Evolutionary conservation across 441 rosid genomes (phyloP), one percentile per base, ranked within the genome.

Genomic region (Lepidium campestre): DNA sequence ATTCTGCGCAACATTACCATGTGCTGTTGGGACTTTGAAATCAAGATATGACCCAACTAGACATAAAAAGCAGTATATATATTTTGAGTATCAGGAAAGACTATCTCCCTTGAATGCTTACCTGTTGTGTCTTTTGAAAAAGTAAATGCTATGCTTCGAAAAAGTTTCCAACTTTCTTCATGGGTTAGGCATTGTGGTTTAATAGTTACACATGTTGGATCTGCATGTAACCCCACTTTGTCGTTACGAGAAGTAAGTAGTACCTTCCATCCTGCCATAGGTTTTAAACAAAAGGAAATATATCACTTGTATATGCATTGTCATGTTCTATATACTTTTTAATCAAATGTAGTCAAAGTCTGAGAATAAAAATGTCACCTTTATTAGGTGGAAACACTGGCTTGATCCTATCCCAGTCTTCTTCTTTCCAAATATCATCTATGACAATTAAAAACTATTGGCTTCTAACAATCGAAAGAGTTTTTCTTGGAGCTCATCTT

Each of bases 201-300:
- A 5, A 68, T 74, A 27, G 41, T 14, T 8, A 39, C 9, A 22
- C 67, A 36, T 32, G 18, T 52, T 34, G 67, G 62, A 59, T 73
- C 62, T n/a, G 46, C 68, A 37, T 62, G 15, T 20, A 18, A n/a
- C 1, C 74, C 76, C 2, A 67, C 59, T 5, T 42, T 42, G 22
- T 42, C 41, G 23, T 67, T 75, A 4, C 76, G 74, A 15, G 71
- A 47, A 9, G 79, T 74, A 52, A 75, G 20, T 57, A 78, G 1
- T 49, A 78, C 49, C 63, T 61, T 74, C 65, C 71, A 37, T 10
- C 56, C 56, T 52, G 9, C 15, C 25, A 1, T 13, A 49, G 27
- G 27, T 23, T 23, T 23, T 2, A 2, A 23, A 2, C 4, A 23
- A 3, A 23, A 23, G 4, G 27, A 23, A 2, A 23, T 23, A 4